Base-by-base conservation (phyloP, 2,329 filamentous ascomycete genomes). In the Mycosphaerelloides madeirae region DNA sequence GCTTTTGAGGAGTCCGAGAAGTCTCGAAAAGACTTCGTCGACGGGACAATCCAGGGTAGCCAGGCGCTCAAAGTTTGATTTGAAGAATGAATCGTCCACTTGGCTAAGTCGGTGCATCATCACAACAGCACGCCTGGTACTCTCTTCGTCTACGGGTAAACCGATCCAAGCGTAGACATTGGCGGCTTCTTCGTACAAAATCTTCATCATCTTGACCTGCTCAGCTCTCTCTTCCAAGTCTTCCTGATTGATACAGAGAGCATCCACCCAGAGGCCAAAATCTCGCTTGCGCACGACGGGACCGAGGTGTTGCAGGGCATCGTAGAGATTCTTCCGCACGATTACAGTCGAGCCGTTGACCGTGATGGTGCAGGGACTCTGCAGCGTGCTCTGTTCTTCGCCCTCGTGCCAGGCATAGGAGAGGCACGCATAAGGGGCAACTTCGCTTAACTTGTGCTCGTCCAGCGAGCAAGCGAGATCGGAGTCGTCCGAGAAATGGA, bases 201-300 rank as follows among this genome's bases (percentile, higher is more conserved):
- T 11, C 29, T 42, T 42, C 38, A 53, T 53, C 13, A 48, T 12
- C 14, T 46, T 18, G 6, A 53, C 50, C 25, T 51, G 48, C 9
- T 43, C 15, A 14, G 44, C 31, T 18, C 46, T 28, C 22, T 53
- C 50, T 4, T 29, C 33, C 11, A 38, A 25, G 25, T 44, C 32
- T 7, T 25, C 20, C 18, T 52, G 49, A 29, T 50, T 29, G 14
- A 52, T 47, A 16, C 49, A 47, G 3, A 52, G 3, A 1, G 38
- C 43, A 35, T 52, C 49, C 11, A 44, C 35, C 46, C 49, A 52
- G 14, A 47, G 42, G 18, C 28, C n/a, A 3, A 16, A 18, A 7
- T 14, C 14, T 6, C 19, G 5, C 7, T 25, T 16, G 7, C 22
- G 25, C 12, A 29, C 38, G 13, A 40, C 9, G 3, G 20, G 22